A percentile compares a stretch with the other conserved stretches of the same genome.
phyloP scores from a whole-genome alignment of 148 eudicot species.

The Euryodendron excelsum region DNA sequence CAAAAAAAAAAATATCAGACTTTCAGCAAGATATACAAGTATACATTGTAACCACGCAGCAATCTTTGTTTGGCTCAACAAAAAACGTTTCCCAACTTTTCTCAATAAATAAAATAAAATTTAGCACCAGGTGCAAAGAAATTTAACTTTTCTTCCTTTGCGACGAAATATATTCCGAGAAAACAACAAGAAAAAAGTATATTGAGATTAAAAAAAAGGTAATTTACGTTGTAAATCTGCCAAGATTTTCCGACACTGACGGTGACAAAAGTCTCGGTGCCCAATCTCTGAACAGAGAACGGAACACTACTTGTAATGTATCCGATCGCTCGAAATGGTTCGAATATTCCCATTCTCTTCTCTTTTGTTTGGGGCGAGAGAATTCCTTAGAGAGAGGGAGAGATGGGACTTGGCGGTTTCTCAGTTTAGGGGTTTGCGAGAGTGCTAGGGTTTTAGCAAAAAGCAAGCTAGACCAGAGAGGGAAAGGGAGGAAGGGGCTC shows the following conservation, averaged over 20 bases:
- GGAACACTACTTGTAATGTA: slow-evolving; percentile 81
- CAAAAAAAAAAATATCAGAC: too few relatives aligned
- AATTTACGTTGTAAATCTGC: slow-evolving; percentile 82
- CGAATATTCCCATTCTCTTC: slow-evolving; percentile 73
- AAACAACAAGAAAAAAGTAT: not conserved
- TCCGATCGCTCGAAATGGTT: slow-evolving; percentile 91
- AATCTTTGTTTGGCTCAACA: not conserved
- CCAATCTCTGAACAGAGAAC: slow-evolving; percentile 72
- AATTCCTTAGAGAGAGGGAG: not conserved
- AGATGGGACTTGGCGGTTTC: too few relatives aligned
- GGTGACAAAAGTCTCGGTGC: slow-evolving; percentile 93
- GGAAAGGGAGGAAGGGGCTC: too few relatives aligned
- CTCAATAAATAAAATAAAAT: not conserved
- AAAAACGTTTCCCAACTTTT: not conserved
- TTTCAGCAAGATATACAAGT: too few relatives aligned
- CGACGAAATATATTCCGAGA: not conserved
- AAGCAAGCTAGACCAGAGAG: too few relatives aligned
- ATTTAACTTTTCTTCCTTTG: too few relatives aligned
- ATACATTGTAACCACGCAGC: too few relatives aligned
- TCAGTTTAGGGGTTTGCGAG: too few relatives aligned
- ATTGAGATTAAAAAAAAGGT: too few relatives aligned
- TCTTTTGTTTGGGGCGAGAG: not conserved
- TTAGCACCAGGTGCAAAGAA: too few relatives aligned
- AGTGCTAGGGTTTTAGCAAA: too few relatives aligned
- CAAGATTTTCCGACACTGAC: slow-evolving; percentile 94